Evolutionary conservation across 2,329 filamentous ascomycete genomes (phyloP).

Genomic region (Geosmithia morbida): DNA sequence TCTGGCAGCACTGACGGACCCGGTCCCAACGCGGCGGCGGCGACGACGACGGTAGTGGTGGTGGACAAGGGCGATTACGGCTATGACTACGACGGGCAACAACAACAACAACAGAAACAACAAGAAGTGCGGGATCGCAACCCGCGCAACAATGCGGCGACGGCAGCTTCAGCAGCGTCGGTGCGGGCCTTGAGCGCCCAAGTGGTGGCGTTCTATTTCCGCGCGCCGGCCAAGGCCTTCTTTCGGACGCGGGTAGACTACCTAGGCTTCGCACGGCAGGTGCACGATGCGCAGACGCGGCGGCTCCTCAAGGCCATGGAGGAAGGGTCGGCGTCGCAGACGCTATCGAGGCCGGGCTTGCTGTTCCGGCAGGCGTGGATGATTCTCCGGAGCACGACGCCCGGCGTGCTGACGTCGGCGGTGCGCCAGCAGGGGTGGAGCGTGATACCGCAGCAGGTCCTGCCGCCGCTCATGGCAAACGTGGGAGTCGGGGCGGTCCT

Average conservation of each 20-base stretch:
- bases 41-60: conserved; percentile 66
- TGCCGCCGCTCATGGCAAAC: conserved; percentile 63
- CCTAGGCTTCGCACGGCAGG: conserved; percentile 39
- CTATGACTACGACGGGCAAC: no score
- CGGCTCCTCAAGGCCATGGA: conserved; percentile 19
- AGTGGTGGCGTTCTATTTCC: conserved; percentile 79
- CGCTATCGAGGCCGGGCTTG: conserved; percentile 15
- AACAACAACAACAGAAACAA: no score
- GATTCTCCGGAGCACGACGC: conserved; percentile 49
- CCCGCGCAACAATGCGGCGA: conserved; percentile 39
- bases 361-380: conserved; percentile 26
- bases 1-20: conserved; percentile 10
- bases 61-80: conserved; percentile 12
- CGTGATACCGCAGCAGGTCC: conserved; percentile 61
- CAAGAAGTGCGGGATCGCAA: conserved; percentile 23
- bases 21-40: conserved; percentile 36
- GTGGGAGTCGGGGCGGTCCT: conserved; percentile 59
- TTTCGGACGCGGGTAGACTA: conserved; percentile 86
- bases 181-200: conserved; percentile 75
- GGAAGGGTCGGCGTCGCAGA: conserved; percentile 10
- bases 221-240: conserved; percentile 83
- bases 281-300: conserved; percentile 31
- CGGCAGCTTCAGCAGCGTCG: conserved; percentile 71
- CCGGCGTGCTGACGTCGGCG: conserved; percentile 53
- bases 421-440: conserved; percentile 57